Evolutionary conservation across 2,329 filamentous ascomycete species (phyloP), one percentile per base, ranked within the genome.

Genomic region (Nemania abortiva): DNA sequence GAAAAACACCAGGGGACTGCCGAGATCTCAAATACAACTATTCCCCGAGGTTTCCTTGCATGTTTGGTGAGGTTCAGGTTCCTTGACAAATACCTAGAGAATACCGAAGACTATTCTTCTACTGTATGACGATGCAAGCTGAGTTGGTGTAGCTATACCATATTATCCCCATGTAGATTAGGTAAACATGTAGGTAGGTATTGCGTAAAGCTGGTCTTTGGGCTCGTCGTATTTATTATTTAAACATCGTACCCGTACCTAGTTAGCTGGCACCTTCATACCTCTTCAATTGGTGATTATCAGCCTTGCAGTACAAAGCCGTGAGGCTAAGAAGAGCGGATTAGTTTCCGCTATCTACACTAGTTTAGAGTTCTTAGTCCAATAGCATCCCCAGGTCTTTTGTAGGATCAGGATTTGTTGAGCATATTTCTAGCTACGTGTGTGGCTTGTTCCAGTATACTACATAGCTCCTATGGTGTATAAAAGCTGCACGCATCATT

Each of bases 11-110:
- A 42, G 9, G 18, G 18, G 18, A 39, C 31, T 39, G 29, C 42
- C 42, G 56, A 37, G 18, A 68, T 65, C 50, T 55, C 50, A 60
- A 65, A 50, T 59, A 45, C 34, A 58, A 52, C 37, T 68, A 59
- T 37, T 42, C 39, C 24, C 22, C 18, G 37, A 54, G 65, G 64
- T 37, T 31, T 37, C 20, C 29, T 29, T 24, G 47, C 6, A 11
- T 59, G 37, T 29, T n/a, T 42, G n/a, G n/a, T 11, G 34, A 50
- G 56, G 37, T 65, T 61, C 54, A n/a, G 52, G 45, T 22, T 22
- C 42, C 39, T 27, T 62, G 57, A 57, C 66, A 59, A 65, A 63
- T 63, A 63, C 65, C 24, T 49, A 24, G n/a, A n/a, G 29, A 42
- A 10, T 64, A 65, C 55, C 31, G 42, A 53, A n/a, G 22, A n/a